Conservation (phyloP, 2,329 filamentous ascomycete genomes). For the Dryadomyces sulphureus region DNA sequence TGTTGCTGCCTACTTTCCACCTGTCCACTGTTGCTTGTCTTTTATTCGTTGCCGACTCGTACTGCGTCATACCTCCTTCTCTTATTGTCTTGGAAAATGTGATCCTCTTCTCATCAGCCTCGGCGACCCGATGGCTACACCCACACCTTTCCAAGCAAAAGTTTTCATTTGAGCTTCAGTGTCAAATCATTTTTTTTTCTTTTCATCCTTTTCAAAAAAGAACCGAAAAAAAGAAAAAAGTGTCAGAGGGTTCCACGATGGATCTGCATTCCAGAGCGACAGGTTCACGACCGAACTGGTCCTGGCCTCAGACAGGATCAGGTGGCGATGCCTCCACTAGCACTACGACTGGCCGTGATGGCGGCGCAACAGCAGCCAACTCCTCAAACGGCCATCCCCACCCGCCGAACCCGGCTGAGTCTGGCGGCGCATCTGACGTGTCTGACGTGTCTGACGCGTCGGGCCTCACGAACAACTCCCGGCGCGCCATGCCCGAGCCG, state of each 20-base stretch:
- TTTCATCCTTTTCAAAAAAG: background rate
- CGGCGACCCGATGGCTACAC: conserved; percentile 1
- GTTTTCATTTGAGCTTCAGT: background rate
- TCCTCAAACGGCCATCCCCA: background rate
- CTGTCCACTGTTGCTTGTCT: background rate
- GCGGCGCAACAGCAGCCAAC: background rate
- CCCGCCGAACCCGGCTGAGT: background rate
- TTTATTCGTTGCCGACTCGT: background rate
- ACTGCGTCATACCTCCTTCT: background rate
- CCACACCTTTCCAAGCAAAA: background rate
- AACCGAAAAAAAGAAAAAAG: background rate
- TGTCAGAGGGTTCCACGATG: too few species aligned
- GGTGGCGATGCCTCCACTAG: background rate
- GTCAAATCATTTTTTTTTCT: background rate
- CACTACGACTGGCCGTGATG: background rate
- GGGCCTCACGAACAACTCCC: background rate
- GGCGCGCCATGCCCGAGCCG: background rate
- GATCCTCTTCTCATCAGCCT: background rate
- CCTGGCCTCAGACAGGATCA: background rate
- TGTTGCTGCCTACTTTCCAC: background rate
- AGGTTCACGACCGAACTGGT: conserved; percentile 3
- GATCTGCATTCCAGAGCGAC: conserved; percentile 1
- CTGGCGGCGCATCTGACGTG: background rate
- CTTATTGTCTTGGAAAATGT: background rate
- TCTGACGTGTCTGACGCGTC: background rate